A percentile compares a stretch with the other conserved stretches of the same genome.
Evolutionary conservation across 805 yeast genomes (phyloP).

Genomic region (Kodamaea laetipori): DNA sequence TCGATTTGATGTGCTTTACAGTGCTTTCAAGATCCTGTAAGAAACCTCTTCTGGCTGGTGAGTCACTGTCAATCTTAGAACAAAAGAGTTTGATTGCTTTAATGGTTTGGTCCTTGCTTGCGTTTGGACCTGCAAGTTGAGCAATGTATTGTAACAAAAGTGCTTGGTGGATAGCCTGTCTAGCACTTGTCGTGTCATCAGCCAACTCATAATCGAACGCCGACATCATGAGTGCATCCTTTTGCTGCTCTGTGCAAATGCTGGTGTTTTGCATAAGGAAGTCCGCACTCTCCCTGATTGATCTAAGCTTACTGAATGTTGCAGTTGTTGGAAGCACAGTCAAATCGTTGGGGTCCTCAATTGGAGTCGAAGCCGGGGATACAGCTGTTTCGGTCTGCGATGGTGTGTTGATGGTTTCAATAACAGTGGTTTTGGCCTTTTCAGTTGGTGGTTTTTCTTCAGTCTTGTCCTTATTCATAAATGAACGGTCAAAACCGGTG

Average conservation of each 20-base stretch:
- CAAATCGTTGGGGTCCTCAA: conserved; percentile 10
- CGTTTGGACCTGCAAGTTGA: conserved; percentile 40
- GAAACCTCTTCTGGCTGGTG: conserved; percentile 73
- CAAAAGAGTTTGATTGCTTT: conserved; percentile 66
- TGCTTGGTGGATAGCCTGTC: conserved; percentile 76
- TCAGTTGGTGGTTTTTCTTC: conserved; percentile 21
- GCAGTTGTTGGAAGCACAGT: conserved; percentile 53
- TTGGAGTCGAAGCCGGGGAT: conserved; percentile 11
- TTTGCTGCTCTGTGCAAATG: conserved; percentile 79
- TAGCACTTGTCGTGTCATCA: conserved; percentile 55
- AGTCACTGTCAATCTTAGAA: conserved; percentile 51
- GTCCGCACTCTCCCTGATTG: conserved; percentile 49
- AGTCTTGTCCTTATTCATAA: conserved; percentile 60
- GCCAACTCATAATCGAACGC: conserved; percentile 83
- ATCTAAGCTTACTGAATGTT: conserved; percentile 60
- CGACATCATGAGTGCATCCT: conserved; percentile 89
- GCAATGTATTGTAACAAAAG: conserved; percentile 73
- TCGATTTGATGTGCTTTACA: conserved; percentile 66
- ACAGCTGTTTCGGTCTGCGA: neutral
- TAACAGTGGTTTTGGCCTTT: conserved; percentile 14
- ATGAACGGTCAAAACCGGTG: conserved; percentile 88
- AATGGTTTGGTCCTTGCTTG: conserved; percentile 32
- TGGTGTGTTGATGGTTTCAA: conserved; percentile 35
- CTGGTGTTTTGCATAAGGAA: conserved; percentile 60
- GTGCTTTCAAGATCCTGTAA: conserved; percentile 74